Evolutionary conservation across 805 yeast genomes (phyloP).

Genomic region (Suhomyces vadensis): DNA sequence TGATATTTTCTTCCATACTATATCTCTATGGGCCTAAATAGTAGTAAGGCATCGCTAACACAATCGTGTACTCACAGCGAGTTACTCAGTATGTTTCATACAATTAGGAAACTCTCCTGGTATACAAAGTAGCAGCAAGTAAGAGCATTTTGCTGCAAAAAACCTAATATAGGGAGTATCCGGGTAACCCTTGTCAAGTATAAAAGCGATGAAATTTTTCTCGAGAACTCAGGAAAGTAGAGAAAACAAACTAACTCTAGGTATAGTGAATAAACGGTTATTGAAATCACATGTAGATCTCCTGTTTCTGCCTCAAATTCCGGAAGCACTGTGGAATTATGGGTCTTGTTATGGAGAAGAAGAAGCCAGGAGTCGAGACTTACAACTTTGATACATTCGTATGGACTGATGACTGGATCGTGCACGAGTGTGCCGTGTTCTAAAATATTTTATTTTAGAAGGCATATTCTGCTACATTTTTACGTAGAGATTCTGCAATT

Average conservation of each 20-base stretch:
- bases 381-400: slow-evolving; percentile 52
- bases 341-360: slow-evolving; percentile 69
- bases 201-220: neutral
- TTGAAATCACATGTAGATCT: slow-evolving; percentile 27
- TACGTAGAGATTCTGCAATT: too few relatives aligned
- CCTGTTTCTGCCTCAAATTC: slow-evolving; percentile 67
- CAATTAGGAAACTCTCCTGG: too few relatives aligned
- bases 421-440: slow-evolving; percentile 26
- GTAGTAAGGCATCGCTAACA: too few relatives aligned
- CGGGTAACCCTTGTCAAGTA: slow-evolving; percentile 9
- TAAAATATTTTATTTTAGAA: neutral
- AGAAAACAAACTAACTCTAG: slow-evolving; percentile 1
- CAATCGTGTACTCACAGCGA: too few relatives aligned
- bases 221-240: neutral
- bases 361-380: slow-evolving; percentile 44
- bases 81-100: too few relatives aligned
- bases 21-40: too few relatives aligned
- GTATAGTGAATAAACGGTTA: slow-evolving; percentile 5
- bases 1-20: too few relatives aligned
- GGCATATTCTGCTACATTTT: slow-evolving; percentile 2
- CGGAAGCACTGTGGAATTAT: slow-evolving; percentile 44
- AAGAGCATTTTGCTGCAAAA: too few relatives aligned
- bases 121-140: too few relatives aligned
- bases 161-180: too few relatives aligned
- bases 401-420: slow-evolving; percentile 46